phyloP scores from a whole-genome alignment of 805 yeast genomes.

The Yarrowia sp. region DNA sequence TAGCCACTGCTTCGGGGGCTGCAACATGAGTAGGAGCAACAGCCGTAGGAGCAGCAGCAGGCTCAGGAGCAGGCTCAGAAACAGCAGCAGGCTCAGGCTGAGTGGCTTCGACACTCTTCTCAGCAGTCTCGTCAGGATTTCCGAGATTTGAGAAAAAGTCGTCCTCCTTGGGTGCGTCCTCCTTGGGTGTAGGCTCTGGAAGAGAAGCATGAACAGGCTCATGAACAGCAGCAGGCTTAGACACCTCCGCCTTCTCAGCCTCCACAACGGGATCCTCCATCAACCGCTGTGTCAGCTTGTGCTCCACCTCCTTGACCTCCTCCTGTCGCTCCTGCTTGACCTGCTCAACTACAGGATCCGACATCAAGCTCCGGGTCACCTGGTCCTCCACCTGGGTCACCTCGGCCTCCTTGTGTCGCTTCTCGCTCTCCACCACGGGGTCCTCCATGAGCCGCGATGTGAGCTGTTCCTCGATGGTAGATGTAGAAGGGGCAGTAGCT shows the following conservation, averaged over 20 bases:
- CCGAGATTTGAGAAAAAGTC: slow-evolving; percentile 27
- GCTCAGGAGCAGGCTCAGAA: neutral
- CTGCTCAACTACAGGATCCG: slow-evolving; percentile 7
- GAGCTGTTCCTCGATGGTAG: neutral
- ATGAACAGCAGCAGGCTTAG: neutral
- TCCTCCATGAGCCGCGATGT: neutral
- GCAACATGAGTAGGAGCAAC: neutral
- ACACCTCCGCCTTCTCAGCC: neutral
- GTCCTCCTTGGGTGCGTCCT: slow-evolving; percentile 2
- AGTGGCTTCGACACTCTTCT: neutral
- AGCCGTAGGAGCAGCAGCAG: neutral
- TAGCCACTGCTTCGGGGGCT: neutral
- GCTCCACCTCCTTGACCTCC: neutral
- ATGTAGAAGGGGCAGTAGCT: neutral
- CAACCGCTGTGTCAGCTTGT: neutral
- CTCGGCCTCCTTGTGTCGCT: neutral
- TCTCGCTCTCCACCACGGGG: slow-evolving; percentile 9
- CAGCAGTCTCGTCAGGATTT: neutral
- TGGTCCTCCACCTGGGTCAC: neutral
- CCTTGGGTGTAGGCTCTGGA: neutral
- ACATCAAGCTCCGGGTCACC: neutral
- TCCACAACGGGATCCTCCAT: slow-evolving; percentile 24
- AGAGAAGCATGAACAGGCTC: neutral
- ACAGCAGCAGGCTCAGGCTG: slow-evolving; percentile 2
- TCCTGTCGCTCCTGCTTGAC: neutral